Base-by-base conservation (phyloP, 2,329 filamentous ascomycete genomes). In the Stylonectria norvegica region DNA sequence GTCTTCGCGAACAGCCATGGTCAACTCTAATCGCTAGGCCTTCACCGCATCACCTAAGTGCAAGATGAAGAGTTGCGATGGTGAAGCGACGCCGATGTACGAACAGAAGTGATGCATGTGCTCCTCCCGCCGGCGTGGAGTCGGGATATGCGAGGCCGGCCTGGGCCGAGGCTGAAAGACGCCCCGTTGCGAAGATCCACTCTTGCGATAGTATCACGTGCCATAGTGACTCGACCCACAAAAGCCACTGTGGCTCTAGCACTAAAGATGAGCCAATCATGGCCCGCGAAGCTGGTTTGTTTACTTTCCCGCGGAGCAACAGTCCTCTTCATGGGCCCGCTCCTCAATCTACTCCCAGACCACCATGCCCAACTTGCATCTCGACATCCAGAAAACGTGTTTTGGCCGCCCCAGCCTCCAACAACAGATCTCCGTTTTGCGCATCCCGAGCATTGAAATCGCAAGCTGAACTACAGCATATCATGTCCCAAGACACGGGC, bases 1-100 rank as follows among this genome's bases (percentile, higher is more conserved):
- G 65, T 97, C 91, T 80, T 97, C 91, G 63, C 93, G 89, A 72
- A 95, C 89, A 73, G 90, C 83, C 75, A 82, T 91, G 67, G 64
- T 57, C 40, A 40, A 53, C 33, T 45, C 39, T 42, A 46, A 42
- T 40, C 45, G 39, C 40, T 34, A 39, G 42, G 34, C 36, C 47
- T 47, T 52, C 48, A 54, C 52, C 45, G 42, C 49, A 55, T 59
- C 45, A 53, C 43, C 40, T 38, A 43, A 29, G 17, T 43, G 20
- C 38, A 29, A 20, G 36, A 43, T 20, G n/a, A 40, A 37, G n/a
- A 43, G 19, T 37, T 20, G 42, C 18, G 40, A 42, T 38, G 27
- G 20, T 38, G 36, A 37, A 43, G 42, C 49, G 42, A 31, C 43
- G 39, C 38, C 22, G 36, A 40, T 39, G 36, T 33, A 46, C 32